Conservation (phyloP, 192 early-diverging fungal species). For the Linnemannia hyalina region DNA sequence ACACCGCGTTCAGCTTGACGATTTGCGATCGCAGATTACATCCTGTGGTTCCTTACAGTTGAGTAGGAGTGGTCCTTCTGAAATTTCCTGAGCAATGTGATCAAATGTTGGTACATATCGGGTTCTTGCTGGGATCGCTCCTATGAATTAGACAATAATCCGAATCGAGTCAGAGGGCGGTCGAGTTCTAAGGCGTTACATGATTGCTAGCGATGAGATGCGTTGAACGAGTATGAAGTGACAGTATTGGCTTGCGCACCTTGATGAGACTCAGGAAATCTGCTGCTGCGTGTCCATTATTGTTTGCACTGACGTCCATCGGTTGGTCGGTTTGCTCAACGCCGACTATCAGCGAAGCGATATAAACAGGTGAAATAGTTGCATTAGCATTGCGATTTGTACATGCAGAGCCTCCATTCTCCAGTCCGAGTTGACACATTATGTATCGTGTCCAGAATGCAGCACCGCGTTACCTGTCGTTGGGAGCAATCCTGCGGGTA, state of each 20-base stretch:
- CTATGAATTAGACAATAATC: conserved; percentile 7
- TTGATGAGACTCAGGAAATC: conserved; percentile 26
- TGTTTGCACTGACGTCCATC: not conserved
- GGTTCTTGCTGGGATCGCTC: conserved; percentile 47
- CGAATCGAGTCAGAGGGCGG: not conserved
- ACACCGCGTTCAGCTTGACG: not conserved
- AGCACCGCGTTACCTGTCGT: not conserved
- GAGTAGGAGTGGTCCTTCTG: conserved; percentile 52
- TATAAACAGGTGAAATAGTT: not conserved
- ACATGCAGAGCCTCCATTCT: not conserved
- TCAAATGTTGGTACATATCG: conserved; percentile 55
- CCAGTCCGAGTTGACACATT: not conserved
- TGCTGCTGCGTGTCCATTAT: conserved; percentile 21
- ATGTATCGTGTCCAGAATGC: not conserved
- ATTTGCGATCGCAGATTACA: not conserved
- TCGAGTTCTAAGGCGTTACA: not conserved
- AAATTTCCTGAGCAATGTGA: conserved; percentile 49
- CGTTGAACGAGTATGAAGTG: not conserved
- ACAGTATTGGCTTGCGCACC: not conserved
- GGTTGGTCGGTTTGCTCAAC: not conserved
- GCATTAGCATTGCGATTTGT: not conserved
- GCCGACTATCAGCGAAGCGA: not conserved
- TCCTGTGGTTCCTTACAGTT: conserved; percentile 18
- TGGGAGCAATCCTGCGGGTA: conserved; percentile 9
- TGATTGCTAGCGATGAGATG: not conserved